Evolutionary conservation across 495 filamentous ascomycete species (phyloP).

Genomic region (Talaromyces proteolyticus): DNA sequence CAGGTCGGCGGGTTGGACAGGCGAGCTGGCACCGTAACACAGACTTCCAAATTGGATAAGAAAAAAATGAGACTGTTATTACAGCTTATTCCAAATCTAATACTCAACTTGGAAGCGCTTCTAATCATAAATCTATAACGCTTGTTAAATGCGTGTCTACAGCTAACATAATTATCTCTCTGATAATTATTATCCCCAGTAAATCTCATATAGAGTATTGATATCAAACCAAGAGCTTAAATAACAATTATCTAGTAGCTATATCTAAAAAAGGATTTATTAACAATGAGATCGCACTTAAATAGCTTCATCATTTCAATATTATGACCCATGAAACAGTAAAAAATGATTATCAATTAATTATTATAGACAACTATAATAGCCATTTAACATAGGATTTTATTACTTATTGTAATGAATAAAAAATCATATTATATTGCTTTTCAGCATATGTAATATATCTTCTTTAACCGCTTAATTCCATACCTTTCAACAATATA

Average conservation of each 20-base stretch:
- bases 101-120: background rate
- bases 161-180: background rate
- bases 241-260: background rate
- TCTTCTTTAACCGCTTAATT: background rate
- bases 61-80: background rate
- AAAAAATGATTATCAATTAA: background rate
- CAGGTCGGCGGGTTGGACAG: too few relatives aligned
- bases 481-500: background rate
- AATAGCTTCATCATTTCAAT: background rate
- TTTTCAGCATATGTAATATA: background rate
- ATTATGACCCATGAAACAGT: background rate
- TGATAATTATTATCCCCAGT: background rate
- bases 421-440: background rate
- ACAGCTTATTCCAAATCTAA: background rate
- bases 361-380: background rate
- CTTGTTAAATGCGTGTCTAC: background rate
- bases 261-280: background rate
- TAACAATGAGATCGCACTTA: background rate
- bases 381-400: background rate
- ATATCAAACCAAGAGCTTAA: background rate
- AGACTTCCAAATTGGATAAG: too few relatives aligned
- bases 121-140: background rate
- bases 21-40: too few relatives aligned
- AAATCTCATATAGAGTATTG: background rate
- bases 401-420: background rate